Conservation (phyloP, 1,284 basidiomycete species). For the Volvariella volvacea region DNA sequence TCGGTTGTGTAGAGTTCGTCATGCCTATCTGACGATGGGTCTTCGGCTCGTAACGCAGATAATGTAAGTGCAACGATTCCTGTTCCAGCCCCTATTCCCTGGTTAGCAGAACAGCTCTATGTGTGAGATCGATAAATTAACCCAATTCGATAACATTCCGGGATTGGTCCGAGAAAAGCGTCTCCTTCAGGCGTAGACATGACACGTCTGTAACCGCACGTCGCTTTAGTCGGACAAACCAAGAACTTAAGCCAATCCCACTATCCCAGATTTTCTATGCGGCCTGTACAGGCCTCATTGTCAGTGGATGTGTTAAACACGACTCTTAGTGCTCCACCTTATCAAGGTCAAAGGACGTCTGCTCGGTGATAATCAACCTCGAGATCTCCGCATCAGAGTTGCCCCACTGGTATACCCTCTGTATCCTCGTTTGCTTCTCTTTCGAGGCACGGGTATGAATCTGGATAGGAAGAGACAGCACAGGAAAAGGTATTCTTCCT, state of each 20-base stretch:
- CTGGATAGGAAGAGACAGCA: slow-evolving; percentile 60
- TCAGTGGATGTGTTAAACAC: slow-evolving; percentile 14
- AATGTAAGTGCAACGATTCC: slow-evolving; percentile 74
- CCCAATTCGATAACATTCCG: slow-evolving; percentile 63
- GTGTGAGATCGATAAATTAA: slow-evolving; percentile 20
- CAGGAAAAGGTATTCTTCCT: slow-evolving; percentile 44
- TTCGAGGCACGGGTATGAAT: slow-evolving; percentile 28
- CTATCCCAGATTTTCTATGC: slow-evolving; percentile 90
- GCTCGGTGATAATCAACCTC: slow-evolving; percentile 55
- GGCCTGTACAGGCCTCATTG: slow-evolving; percentile 16
- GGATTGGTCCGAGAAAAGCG: slow-evolving; percentile 31
- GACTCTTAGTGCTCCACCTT: slow-evolving; percentile 47
- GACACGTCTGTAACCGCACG: not conserved
- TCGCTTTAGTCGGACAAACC: slow-evolving; percentile 43
- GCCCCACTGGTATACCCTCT: slow-evolving; percentile 46
- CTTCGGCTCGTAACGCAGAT: slow-evolving; percentile 32
- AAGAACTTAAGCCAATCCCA: slow-evolving; percentile 73
- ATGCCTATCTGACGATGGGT: slow-evolving; percentile 15
- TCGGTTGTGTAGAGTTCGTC: slow-evolving; percentile 62
- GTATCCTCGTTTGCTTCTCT: slow-evolving; percentile 67
- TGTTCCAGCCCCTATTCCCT: slow-evolving; percentile 71
- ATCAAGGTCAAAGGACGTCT: slow-evolving; percentile 84
- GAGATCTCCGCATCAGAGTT: slow-evolving; percentile 3
- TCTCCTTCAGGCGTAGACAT: slow-evolving; percentile 16
- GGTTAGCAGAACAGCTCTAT: not conserved